Evolutionary conservation across 176 grass and related monocot species (phyloP), one percentile per base, ranked within the genome.

Genomic region (Luzula sylvatica): DNA sequence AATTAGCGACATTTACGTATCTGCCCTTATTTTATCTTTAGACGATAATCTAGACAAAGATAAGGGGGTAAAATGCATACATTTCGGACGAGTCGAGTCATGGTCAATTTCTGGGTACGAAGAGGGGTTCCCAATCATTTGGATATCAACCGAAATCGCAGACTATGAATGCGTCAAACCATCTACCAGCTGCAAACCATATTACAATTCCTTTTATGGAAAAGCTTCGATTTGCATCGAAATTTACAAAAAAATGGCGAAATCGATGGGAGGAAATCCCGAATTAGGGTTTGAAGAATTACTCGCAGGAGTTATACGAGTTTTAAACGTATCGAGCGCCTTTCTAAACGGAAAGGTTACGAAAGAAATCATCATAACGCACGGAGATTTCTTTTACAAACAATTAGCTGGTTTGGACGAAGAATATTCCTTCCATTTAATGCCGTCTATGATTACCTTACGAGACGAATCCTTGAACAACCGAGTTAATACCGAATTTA

Each of bases 91-190:
- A 32, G 62, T 83, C 52, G 65, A 83, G 32, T 42, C 61, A 20
- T 77, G 80, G 80, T 43, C 51, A 23, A 77, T 83, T 77, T 83
- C 80, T 69, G 80, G 80, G 23, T 69, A 83, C 43, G 68, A 77
- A 72, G 73, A 83, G 63, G 80, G 73, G 1, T 65, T 30, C 12
- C 49, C 73, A 26, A 51, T 58, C 44, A 49, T 77, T 59, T 77
- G 73, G 80, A 13, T 77, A 9, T 77, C 73, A 67, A 83, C 80
- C 26, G 72, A 83, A 69, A 65, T 51, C 28, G 68, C 67, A 45
- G 73, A 83, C 25, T 83, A 83, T 53, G 69, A 83, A 55, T 83
- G 80, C 50, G 53, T 72, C 15, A 83, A 77, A 56, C 73, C 80
- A 15, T 40, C 73, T 50, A 68, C 32, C 57, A 77, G 46, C 68